Base-by-base conservation (phyloP, 305 asterid species). In the Ruellia speciosa region DNA sequence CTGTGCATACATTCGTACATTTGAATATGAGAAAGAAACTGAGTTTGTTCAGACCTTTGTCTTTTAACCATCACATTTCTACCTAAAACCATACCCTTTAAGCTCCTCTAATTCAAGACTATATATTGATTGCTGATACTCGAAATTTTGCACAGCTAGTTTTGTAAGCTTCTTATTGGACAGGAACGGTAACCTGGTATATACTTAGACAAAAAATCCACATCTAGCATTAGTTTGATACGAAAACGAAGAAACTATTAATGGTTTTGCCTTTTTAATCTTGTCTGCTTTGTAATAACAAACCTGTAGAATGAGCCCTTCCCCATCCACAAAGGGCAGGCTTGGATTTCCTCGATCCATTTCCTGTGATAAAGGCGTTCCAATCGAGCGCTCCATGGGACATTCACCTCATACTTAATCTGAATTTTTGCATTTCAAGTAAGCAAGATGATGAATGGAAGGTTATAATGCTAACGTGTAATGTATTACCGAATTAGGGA, bases 321-420 rank as follows among this genome's bases (percentile, higher is more conserved):
- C 49, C 73, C 82, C 12, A 54, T 37, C 72, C 73, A 67, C 4
- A 54, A 52, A 43, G 73, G 76, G 43, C 68, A 58, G 47, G 10
- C 54, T 61, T 62, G 58, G 45, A 47, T 65, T 60, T 75, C 77
- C 69, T 85, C 94, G 14, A 85, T 85, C 86, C 90, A 85, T 56
- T 69, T 68, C 54, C 90, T 69, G 18, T 82, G 85, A 52, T 79
- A 79, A 54, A 78, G 81, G 20, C 68, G 90, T 61, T 85, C 90
- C 12, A 82, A 59, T 7, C 94, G 78, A 66, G 79, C 75, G 37
- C 56, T 28, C 94, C 94, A 85, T 0, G 84, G 84, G 19, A 65
- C 60, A 24, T 28, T 33, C 67, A 85, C 14, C 66, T 85, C 90
- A 49, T 76, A 73, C 51, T 79, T 57, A 45, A 85, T 75, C 94